Evolutionary conservation across 129 eudicot species (phyloP).

Genomic region (Kitagawia praeruptora): DNA sequence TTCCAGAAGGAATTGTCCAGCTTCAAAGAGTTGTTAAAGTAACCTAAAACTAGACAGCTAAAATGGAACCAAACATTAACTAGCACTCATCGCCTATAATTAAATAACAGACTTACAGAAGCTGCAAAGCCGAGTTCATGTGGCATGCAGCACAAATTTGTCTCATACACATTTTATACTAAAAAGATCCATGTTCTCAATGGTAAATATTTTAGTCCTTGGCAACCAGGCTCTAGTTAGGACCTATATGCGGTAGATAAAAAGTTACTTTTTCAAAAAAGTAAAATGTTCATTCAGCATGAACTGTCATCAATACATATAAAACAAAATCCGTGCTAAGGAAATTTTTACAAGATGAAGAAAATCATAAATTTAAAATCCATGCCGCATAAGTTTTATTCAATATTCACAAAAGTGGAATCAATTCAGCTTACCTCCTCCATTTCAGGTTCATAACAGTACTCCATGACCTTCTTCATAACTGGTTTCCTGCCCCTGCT

Average conservation of each 20-base stretch:
- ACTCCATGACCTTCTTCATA: slow-evolving; percentile 78
- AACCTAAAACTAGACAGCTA: neutral
- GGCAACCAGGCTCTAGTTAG: neutral
- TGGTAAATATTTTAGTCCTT: neutral
- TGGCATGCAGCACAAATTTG: slow-evolving; percentile 2
- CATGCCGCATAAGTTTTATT: neutral
- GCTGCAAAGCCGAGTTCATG: neutral
- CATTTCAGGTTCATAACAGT: slow-evolving; percentile 97
- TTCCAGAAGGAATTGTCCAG: neutral
- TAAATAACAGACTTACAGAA: neutral
- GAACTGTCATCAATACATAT: neutral
- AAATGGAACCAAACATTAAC: neutral
- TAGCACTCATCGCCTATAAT: neutral
- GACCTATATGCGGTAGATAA: neutral
- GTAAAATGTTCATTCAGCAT: neutral
- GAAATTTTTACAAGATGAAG: neutral
- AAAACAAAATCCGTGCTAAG: neutral
- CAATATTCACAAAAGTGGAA: neutral
- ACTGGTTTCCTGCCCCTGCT: slow-evolving; percentile 61
- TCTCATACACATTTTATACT: neutral
- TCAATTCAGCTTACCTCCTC: slow-evolving; percentile 59
- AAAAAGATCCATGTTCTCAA: neutral
- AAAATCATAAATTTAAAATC: neutral
- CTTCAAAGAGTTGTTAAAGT: neutral
- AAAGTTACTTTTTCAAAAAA: neutral